These are phyloP conservation scores for Anastatica hierochuntica DNA, from an alignment of 345 rosid species.

Conservation along the genomic window DNA sequence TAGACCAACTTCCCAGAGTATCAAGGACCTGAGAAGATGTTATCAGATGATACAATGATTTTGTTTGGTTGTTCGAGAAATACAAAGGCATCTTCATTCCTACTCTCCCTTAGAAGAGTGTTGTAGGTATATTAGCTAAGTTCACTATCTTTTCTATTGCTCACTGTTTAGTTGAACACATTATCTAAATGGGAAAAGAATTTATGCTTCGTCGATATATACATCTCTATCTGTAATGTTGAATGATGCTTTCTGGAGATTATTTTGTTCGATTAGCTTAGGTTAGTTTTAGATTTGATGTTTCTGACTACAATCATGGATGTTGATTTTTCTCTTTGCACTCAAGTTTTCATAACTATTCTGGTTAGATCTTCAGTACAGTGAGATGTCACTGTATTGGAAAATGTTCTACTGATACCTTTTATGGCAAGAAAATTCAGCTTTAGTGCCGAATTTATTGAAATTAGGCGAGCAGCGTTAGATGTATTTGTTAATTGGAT, in stretches of 20 bases:
- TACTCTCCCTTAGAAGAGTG: constrained; percentile 95
- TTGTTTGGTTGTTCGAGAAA: constrained; percentile 87
- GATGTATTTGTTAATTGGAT: constrained; percentile 83
- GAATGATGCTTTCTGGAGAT: background rate
- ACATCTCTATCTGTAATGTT: too few species aligned
- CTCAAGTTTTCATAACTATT: too few species aligned
- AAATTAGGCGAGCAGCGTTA: too few species aligned
- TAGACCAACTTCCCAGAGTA: constrained; percentile 83
- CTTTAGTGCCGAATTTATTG: constrained; percentile 94
- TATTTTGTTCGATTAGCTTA: too few species aligned
- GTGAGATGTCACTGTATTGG: too few species aligned
- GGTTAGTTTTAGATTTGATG: too few species aligned
- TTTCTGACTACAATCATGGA: too few species aligned
- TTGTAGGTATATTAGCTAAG: constrained; percentile 53
- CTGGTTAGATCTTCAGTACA: too few species aligned
- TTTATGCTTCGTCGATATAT: background rate
- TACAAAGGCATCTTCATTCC: constrained; percentile 89
- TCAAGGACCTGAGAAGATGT: constrained; percentile 92
- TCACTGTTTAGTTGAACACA: background rate
- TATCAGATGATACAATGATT: constrained; percentile 88
- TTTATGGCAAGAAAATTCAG: constrained; percentile 77
- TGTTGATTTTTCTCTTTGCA: too few species aligned
- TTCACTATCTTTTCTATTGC: background rate
- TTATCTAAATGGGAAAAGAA: background rate
- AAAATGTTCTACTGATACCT: too few species aligned